Evolutionary conservation across 495 filamentous ascomycete species (phyloP).

Genomic region (Penicillium atrosanguineum): DNA sequence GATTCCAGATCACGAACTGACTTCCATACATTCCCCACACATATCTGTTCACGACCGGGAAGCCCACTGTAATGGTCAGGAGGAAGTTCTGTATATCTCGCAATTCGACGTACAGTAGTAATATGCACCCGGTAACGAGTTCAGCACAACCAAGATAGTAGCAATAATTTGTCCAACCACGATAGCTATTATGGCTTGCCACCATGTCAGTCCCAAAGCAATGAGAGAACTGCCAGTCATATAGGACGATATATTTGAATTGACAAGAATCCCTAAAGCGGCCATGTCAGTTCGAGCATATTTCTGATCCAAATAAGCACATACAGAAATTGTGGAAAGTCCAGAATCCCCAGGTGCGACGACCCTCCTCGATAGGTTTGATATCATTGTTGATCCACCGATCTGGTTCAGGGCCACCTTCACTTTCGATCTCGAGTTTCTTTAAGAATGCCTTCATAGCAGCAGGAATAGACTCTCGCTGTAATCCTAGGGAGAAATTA

Average conservation of each 20-base stretch:
- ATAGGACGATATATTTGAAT: conserved; percentile 23
- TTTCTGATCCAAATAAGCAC: background rate
- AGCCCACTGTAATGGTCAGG: conserved; percentile 11
- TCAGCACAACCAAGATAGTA: conserved; percentile 15
- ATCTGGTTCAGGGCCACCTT: conserved; percentile 14
- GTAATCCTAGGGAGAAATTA: background rate
- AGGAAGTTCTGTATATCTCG: background rate
- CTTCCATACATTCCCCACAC: conserved; percentile 28
- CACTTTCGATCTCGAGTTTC: conserved; percentile 10
- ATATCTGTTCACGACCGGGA: conserved; percentile 24
- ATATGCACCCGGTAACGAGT: conserved; percentile 21
- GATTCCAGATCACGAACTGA: conserved; percentile 27
- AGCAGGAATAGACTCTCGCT: background rate
- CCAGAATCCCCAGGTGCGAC: conserved; percentile 26
- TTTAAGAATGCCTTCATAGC: background rate
- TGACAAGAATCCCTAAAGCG: conserved; percentile 19
- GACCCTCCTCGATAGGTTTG: conserved; percentile 23
- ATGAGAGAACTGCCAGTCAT: conserved; percentile 28
- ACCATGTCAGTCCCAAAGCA: conserved; percentile 26
- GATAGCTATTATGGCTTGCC: conserved; percentile 25
- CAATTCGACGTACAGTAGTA: conserved; percentile 16
- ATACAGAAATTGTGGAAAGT: conserved; percentile 27
- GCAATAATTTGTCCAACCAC: conserved; percentile 15
- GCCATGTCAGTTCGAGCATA: background rate
- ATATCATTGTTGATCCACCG: conserved; percentile 31